These are phyloP conservation scores for Geoglossum cookeanum DNA, from an alignment of 2,329 filamentous ascomycete genomes.

Conservation along the genomic window DNA sequence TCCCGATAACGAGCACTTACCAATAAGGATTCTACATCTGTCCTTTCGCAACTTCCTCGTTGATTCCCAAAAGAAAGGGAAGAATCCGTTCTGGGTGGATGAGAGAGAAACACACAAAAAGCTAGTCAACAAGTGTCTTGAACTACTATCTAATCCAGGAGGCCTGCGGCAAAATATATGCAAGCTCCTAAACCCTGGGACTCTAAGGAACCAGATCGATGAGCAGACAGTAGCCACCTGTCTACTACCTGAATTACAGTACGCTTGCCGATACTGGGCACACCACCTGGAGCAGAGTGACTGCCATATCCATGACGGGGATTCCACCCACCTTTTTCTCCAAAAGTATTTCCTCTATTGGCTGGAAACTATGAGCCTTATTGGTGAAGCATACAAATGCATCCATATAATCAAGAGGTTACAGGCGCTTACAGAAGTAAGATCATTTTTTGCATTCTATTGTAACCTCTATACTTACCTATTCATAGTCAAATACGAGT, in stretches of 20 bases:
- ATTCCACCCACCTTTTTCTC: background rate
- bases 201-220: slow-evolving; percentile 11
- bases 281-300: background rate
- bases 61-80: slow-evolving; percentile 13
- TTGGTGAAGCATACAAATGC: slow-evolving; percentile 11
- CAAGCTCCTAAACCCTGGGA: slow-evolving; percentile 14
- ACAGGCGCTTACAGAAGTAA: background rate
- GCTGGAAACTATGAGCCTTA: background rate
- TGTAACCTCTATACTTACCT: too few relatives aligned
- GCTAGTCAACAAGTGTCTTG: slow-evolving; percentile 19
- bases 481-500: too few relatives aligned
- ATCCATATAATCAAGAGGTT: background rate
- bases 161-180: slow-evolving; percentile 21
- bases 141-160: slow-evolving; percentile 16
- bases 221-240: slow-evolving; percentile 8
- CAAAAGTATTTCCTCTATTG: background rate
- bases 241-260: too few relatives aligned
- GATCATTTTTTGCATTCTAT: too few relatives aligned
- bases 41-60: slow-evolving; percentile 19
- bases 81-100: slow-evolving; percentile 10
- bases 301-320: background rate
- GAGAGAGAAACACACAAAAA: background rate
- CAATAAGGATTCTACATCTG: slow-evolving; percentile 10
- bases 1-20: slow-evolving; percentile 2
- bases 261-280: background rate